These are phyloP conservation scores for Lizanozyma gosingica DNA, from an alignment of 1,139 yeast genomes.

Conservation along the genomic window DNA sequence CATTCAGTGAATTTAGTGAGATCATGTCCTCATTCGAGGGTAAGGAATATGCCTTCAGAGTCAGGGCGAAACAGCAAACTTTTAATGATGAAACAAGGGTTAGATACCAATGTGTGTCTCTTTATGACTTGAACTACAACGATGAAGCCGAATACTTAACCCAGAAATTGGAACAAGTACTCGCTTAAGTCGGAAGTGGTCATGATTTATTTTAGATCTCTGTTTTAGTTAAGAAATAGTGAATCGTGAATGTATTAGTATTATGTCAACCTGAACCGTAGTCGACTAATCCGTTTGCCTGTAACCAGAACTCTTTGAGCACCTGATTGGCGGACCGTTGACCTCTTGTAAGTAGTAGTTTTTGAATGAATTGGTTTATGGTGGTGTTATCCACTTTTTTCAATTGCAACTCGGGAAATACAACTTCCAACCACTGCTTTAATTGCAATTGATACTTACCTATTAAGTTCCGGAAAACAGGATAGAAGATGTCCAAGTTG, in stretches of 20 bases:
- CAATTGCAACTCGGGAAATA: constrained; percentile 20
- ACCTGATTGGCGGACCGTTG: constrained; percentile 48
- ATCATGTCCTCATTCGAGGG: constrained; percentile 15
- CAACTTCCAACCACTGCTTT: constrained; percentile 35
- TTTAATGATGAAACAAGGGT: constrained; percentile 74
- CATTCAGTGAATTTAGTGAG: constrained; percentile 26
- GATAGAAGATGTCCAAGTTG: constrained; percentile 47
- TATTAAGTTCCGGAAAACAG: constrained; percentile 44
- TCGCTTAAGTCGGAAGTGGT: background rate
- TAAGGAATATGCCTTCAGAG: constrained; percentile 63
- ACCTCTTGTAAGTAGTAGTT: constrained; percentile 57
- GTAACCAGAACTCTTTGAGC: constrained; percentile 59
- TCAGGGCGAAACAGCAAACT: constrained; percentile 76
- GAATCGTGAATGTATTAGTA: constrained; percentile 16
- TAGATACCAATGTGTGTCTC: constrained; percentile 57
- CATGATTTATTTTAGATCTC: background rate
- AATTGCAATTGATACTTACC: constrained; percentile 42
- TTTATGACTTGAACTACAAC: constrained; percentile 48
- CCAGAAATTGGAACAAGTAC: constrained; percentile 32
- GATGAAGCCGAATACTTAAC: constrained; percentile 56
- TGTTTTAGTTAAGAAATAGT: constrained; percentile 11
- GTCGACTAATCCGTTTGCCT: constrained; percentile 40
- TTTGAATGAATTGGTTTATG: constrained; percentile 37
- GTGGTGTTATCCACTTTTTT: constrained; percentile 13
- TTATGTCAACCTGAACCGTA: constrained; percentile 14